Evolutionary conservation across 1,139 yeast species (phyloP).

Genomic region (Candida glucosophila): DNA sequence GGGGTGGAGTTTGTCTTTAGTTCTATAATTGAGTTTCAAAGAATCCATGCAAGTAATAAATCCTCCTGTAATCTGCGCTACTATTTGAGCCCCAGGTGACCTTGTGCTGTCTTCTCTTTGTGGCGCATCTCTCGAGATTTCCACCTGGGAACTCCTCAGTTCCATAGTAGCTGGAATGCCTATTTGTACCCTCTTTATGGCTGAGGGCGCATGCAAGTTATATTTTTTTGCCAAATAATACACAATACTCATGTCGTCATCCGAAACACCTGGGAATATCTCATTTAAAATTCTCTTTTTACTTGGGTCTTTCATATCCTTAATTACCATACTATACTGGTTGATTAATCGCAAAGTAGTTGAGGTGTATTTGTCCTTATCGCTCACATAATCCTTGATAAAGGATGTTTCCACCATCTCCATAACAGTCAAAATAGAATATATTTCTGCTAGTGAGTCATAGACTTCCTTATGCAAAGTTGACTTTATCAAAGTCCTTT

Average conservation of each 20-base stretch:
- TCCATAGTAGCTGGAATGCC: slow-evolving; percentile 89
- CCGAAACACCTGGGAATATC: too few species aligned
- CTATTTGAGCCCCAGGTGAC: slow-evolving; percentile 48
- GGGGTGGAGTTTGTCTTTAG: slow-evolving; percentile 89
- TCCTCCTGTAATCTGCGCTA: slow-evolving; percentile 79
- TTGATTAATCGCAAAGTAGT: slow-evolving; percentile 61
- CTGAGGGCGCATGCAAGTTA: slow-evolving; percentile 43
- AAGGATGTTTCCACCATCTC: slow-evolving; percentile 79
- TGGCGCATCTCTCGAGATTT: slow-evolving; percentile 3
- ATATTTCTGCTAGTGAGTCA: slow-evolving; percentile 72
- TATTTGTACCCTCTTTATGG: slow-evolving; percentile 54
- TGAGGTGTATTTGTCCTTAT: slow-evolving; percentile 55
- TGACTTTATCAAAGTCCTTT: slow-evolving; percentile 31
- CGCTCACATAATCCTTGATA: slow-evolving; percentile 63
- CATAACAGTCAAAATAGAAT: slow-evolving; percentile 68
- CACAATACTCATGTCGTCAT: slow-evolving; percentile 2
- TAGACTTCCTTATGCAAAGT: slow-evolving; percentile 49
- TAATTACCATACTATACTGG: slow-evolving; percentile 66
- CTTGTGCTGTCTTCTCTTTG: too few species aligned
- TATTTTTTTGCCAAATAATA: slow-evolving; percentile 21
- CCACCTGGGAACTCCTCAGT: slow-evolving; percentile 27
- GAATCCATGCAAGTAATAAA: slow-evolving; percentile 97
- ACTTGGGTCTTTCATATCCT: slow-evolving; percentile 34
- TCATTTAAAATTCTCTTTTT: slow-evolving; percentile 3
- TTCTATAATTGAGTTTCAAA: slow-evolving; percentile 68